A percentile compares a stretch with the other conserved stretches of the same genome.
These are phyloP conservation scores for grape (Vitis vinifera) DNA, from an alignment of 164 flowering plant species.

Conservation along the genomic window ASM3070453v1 NC_081821.1:4726001-4726500, in stretches of 20 bases:
- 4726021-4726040: too few relatives aligned
- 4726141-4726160: conserved; percentile 91
- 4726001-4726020: too few relatives aligned
- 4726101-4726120: conserved; percentile 99
- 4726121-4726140: conserved; percentile 90
- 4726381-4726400: too few relatives aligned
- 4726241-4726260: too few relatives aligned
- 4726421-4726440: neutral
- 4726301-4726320: neutral
- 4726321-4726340: too few relatives aligned
- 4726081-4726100: conserved; percentile 95
- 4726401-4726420: neutral
- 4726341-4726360: too few relatives aligned
- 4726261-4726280: too few relatives aligned
- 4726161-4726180: conserved; percentile 99
- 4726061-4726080: conserved; percentile 2
- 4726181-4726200: conserved; percentile 94
- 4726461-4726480: neutral
- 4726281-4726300: neutral
- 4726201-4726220: conserved; percentile 21
- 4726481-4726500: neutral
- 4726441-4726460: neutral
- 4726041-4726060: neutral
- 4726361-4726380: too few relatives aligned
- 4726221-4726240: neutral